Evolutionary conservation across 129 eudicot species (phyloP).

Genomic region (Flaveria trinervia): DNA sequence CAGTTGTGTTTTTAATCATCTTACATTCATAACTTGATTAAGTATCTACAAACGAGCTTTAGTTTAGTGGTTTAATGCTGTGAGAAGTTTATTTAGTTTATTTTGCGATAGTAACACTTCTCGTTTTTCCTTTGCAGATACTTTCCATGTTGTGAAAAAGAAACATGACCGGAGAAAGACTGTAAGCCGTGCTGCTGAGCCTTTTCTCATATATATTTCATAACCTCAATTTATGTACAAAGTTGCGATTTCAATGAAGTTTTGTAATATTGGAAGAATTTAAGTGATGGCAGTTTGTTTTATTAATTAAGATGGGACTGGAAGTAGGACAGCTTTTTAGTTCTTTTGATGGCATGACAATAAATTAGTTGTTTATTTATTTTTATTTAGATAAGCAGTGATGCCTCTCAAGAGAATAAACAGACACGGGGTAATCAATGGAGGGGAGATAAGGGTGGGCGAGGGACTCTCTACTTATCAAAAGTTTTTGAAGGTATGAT

Average conservation of each 20-base stretch:
- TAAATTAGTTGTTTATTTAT: constrained; percentile 11
- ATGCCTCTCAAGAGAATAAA: constrained; percentile 40
- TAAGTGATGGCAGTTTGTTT: not conserved
- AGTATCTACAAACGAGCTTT: not conserved
- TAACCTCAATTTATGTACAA: not conserved
- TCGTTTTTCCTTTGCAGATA: constrained; percentile 48
- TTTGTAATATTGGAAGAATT: constrained; percentile 9
- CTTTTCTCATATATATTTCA: not conserved
- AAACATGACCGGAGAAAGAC: constrained; percentile 60
- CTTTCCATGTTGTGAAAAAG: constrained; percentile 73
- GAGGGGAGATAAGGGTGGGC: constrained; percentile 55
- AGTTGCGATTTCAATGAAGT: not conserved
- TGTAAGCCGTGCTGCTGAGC: constrained; percentile 36
- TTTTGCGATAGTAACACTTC: not conserved
- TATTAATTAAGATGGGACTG: not conserved
- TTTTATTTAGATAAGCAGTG: constrained; percentile 44
- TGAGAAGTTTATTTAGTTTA: not conserved
- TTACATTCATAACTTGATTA: constrained; percentile 3
- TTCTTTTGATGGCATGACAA: constrained; percentile 20
- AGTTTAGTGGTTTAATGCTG: not conserved
- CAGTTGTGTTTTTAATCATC: not conserved
- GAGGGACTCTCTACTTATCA: constrained; percentile 40
- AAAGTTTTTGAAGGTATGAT: constrained; percentile 46
- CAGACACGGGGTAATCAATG: constrained; percentile 46
- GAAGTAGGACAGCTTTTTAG: constrained; percentile 5